Evolutionary conservation across 805 yeast species (phyloP), one percentile per base, ranked within the genome.

Genomic region (Suhomyces pyralidae): DNA sequence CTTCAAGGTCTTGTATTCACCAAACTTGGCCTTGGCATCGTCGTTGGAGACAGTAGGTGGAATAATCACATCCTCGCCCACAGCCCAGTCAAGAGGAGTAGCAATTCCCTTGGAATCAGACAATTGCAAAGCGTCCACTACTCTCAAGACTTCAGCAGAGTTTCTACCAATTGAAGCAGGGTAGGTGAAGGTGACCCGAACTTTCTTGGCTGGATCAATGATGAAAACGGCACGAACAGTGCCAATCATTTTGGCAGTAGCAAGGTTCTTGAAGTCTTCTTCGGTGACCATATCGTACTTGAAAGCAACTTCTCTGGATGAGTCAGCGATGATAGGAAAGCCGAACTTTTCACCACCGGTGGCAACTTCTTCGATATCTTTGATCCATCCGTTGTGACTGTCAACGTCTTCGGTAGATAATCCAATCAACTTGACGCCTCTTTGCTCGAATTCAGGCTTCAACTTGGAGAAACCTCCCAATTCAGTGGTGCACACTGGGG

Each of bases 401-500:
- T 78, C 81, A 28, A 82, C 74, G 36, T 76, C 81, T 67, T 86
- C 85, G 51, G 88, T 85, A 30, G 88, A 83, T 54, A 86, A 73
- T 38, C 90, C 90, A 64, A 86, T 79, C 64, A 86, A 74, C 63
- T 84, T 84, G 51, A 84, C 85, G 52, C 81, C 80, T 66, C 90
- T 77, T 66, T 81, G 79, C 60, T 75, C 76, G 64, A 86, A 86
- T 66, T 85, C 90, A 12, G 87, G 86, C 64, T 84, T 83, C 64
- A 86, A 73, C 64, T 82, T 80, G 58, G 90, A 85, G 63, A 86
- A 85, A 7, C 90, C 90, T 57, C 90, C 90, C 54, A 86, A 75
- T 68, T 86, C 91, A 49, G 91, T 86, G 57, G 90, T 86, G 68
- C 91, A 86, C 46, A 86, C 88, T 34, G 91, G 91, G 19, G 91